These are phyloP conservation scores for Pythium sp. DNA, from an alignment of 352 stramenopile species.

Conservation along the genomic window DNA sequence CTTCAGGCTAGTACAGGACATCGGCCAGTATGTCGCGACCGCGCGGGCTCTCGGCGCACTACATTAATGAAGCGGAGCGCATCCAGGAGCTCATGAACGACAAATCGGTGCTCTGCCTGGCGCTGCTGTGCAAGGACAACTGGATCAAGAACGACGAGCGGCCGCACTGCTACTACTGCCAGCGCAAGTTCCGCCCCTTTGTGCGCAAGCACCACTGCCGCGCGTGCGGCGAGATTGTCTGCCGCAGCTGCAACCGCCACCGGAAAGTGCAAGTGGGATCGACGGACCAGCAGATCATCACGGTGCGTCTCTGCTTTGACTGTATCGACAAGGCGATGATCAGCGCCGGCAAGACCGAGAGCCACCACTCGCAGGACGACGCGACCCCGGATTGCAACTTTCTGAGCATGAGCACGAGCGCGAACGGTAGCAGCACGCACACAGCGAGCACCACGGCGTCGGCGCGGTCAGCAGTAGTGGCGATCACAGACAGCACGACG, in stretches of 20 bases:
- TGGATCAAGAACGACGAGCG: slow-evolving; percentile 74
- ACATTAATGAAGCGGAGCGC: slow-evolving; percentile 51
- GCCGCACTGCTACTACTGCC: slow-evolving; percentile 75
- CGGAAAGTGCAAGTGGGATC: slow-evolving; percentile 43
- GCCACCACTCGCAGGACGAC: slow-evolving; percentile 11
- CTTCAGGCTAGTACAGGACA: no score
- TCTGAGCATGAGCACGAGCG: slow-evolving; percentile 22
- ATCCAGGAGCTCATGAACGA: slow-evolving; percentile 58
- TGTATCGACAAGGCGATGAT: slow-evolving; percentile 75
- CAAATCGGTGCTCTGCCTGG: slow-evolving; percentile 48
- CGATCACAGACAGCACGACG: slow-evolving; percentile 4
- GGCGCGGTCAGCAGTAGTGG: not conserved
- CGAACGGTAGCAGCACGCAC: slow-evolving; percentile 27
- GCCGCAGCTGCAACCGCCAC: slow-evolving; percentile 64
- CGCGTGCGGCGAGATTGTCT: slow-evolving; percentile 77
- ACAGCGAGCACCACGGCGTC: slow-evolving; percentile 34
- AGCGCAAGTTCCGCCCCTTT: slow-evolving; percentile 74
- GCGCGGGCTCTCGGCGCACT: slow-evolving; percentile 45
- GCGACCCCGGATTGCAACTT: slow-evolving; percentile 13
- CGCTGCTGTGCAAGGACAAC: slow-evolving; percentile 57
- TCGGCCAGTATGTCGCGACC: slow-evolving; percentile 19
- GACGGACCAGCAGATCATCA: slow-evolving; percentile 27
- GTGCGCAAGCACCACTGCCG: slow-evolving; percentile 79
- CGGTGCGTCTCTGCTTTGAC: slow-evolving; percentile 68
- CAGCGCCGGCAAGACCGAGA: slow-evolving; percentile 20